phyloP scores from a whole-genome alignment of 2,329 filamentous ascomycete genomes.

The Coccinonectria pachysandricola region DNA sequence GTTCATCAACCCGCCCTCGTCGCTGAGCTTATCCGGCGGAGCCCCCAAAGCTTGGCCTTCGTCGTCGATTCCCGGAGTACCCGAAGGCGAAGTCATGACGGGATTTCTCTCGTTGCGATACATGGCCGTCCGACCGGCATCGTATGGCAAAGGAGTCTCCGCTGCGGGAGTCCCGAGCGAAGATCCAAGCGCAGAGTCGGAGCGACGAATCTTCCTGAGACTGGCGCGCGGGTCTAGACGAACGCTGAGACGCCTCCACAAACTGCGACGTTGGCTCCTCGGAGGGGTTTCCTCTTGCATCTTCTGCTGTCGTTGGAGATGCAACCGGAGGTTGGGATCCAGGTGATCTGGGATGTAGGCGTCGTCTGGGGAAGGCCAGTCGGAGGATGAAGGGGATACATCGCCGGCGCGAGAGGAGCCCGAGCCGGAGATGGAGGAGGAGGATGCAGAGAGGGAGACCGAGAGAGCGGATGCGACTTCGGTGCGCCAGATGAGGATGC shows the following conservation, averaged over 20 bases:
- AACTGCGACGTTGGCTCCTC: too few species aligned
- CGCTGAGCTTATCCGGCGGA: slow-evolving; percentile 17
- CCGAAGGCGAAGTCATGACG: too few species aligned
- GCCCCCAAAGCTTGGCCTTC: slow-evolving; percentile 14
- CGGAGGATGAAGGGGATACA: slow-evolving; percentile 8
- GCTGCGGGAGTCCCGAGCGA: too few species aligned
- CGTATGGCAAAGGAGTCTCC: too few species aligned
- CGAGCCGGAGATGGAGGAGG: slow-evolving; percentile 21
- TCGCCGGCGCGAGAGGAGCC: slow-evolving; percentile 20
- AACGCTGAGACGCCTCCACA: slow-evolving; percentile 20
- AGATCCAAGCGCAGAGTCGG: too few species aligned
- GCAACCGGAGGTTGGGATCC: too few species aligned
- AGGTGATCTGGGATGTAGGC: too few species aligned
- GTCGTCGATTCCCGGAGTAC: slow-evolving; percentile 8
- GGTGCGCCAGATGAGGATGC: slow-evolving; percentile 40
- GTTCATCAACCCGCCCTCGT: slow-evolving; percentile 21
- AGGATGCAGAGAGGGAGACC: slow-evolving; percentile 18
- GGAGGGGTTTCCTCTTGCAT: too few species aligned
- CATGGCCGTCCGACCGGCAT: slow-evolving; percentile 30
- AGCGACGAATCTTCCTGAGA: too few species aligned
- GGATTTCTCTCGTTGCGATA: slow-evolving; percentile 22
- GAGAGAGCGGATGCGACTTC: slow-evolving; percentile 33
- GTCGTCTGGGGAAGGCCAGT: not conserved
- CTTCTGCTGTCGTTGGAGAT: too few species aligned
- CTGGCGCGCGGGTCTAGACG: slow-evolving; percentile 15